phyloP scores from a whole-genome alignment of 371 early-diverging fungal genomes.

The Mucor plumbeus region DNA sequence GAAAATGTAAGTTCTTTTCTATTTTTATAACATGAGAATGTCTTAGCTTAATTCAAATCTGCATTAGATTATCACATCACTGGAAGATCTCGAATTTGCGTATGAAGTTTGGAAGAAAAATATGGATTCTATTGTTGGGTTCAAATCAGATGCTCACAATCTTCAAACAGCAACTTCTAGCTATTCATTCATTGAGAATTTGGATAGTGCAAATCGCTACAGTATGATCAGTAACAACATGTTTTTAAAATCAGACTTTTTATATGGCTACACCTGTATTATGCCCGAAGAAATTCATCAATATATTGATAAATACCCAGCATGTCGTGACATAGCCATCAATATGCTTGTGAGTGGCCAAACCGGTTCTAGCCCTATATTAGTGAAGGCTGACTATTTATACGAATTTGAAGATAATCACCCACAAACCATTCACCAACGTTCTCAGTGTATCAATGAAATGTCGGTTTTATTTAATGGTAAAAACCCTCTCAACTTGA shows the following conservation, averaged over 20 bases:
- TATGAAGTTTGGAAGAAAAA: slow-evolving; percentile 22
- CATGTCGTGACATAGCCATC: slow-evolving; percentile 33
- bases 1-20: slow-evolving; percentile 26
- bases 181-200: not conserved
- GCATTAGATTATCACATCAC: slow-evolving; percentile 15
- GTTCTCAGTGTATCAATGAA: slow-evolving; percentile 13
- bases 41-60: not conserved
- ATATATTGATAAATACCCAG: slow-evolving; percentile 31
- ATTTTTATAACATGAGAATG: not conserved
- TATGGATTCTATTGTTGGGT: slow-evolving; percentile 24
- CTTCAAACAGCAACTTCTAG: not conserved
- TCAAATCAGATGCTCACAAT: slow-evolving; percentile 16
- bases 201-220: slow-evolving; percentile 13
- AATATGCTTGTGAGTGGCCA: slow-evolving; percentile 39
- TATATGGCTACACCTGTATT: slow-evolving; percentile 41
- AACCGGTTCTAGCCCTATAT: slow-evolving; percentile 27
- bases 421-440: not conserved
- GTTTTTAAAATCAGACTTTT: slow-evolving; percentile 35
- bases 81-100: slow-evolving; percentile 26
- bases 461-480: slow-evolving; percentile 10
- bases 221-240: slow-evolving; percentile 34
- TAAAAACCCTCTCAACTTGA: slow-evolving; percentile 16
- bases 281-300: slow-evolving; percentile 35
- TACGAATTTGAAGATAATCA: not conserved
- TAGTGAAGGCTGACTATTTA: slow-evolving; percentile 6